These are phyloP conservation scores for Cochlearia excelsa DNA, from an alignment of 345 rosid genomes.

Conservation along the genomic window DNA sequence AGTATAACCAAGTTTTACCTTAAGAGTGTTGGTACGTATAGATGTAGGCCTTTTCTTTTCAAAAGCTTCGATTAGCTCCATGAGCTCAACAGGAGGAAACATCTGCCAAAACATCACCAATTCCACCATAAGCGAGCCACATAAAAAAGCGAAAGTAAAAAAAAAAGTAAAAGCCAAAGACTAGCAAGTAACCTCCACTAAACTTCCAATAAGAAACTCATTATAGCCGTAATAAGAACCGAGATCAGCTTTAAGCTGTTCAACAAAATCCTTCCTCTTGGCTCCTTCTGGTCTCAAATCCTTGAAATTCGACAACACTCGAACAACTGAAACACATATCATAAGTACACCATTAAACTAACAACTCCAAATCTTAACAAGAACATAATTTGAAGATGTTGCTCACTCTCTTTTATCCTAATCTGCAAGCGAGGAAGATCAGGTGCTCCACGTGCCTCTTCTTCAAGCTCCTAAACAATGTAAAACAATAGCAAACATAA, in stretches of 20 bases:
- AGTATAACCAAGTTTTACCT: constrained; percentile 45
- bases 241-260: constrained; percentile 71
- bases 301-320: constrained; percentile 78
- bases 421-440: constrained; percentile 65
- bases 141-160: background rate
- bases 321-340: constrained; percentile 53
- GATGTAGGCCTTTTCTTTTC: constrained; percentile 91
- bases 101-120: constrained; percentile 47
- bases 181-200: constrained; percentile 61
- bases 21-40: constrained; percentile 81
- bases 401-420: constrained; percentile 82
- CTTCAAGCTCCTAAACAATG: constrained; percentile 71
- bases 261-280: constrained; percentile 58
- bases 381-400: constrained; percentile 5
- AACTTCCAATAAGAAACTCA: constrained; percentile 73
- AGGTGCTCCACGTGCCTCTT: constrained; percentile 63
- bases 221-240: constrained; percentile 86
- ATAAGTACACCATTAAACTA: constrained; percentile 12
- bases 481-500: background rate
- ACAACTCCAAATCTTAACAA: too few species aligned
- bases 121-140: constrained; percentile 10
- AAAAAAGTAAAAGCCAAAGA: constrained; percentile 8
- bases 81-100: constrained; percentile 89
- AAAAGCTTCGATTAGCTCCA: constrained; percentile 82
- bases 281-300: constrained; percentile 63